Conservation (phyloP, 345 rosid genomes). For the Cochlearia excelsa region DNA sequence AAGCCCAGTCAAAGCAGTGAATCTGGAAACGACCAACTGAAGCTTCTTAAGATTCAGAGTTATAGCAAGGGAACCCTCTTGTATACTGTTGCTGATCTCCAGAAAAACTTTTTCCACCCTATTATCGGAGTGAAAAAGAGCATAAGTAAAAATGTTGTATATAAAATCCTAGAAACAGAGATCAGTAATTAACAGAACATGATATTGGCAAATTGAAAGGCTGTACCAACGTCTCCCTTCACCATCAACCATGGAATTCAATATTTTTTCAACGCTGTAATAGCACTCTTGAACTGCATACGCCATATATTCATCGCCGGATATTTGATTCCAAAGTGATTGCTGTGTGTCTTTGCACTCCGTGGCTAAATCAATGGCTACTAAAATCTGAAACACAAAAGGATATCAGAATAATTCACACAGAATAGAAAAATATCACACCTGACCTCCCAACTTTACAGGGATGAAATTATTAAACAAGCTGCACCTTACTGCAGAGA, state of each 20-base stretch:
- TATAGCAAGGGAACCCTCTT: conserved; percentile 60
- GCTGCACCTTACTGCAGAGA: conserved; percentile 85
- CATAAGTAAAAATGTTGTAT: conserved; percentile 12
- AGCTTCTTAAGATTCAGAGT: conserved; percentile 72
- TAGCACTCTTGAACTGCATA: conserved; percentile 98
- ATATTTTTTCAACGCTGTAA: conserved; percentile 73
- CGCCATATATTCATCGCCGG: conserved; percentile 93
- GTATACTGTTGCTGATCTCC: conserved; percentile 75
- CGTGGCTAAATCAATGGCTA: conserved; percentile 92
- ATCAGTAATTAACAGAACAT: conserved; percentile 14
- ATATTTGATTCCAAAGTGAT: conserved; percentile 75
- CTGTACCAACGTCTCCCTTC: conserved; percentile 91
- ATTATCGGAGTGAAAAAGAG: conserved; percentile 24
- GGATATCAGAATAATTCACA: conserved; percentile 11
- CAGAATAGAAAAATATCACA: conserved; percentile 24
- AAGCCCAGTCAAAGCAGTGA: conserved; percentile 90
- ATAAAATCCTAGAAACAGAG: conserved; percentile 19
- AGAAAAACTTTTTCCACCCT: conserved; percentile 93
- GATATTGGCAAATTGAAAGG: conserved; percentile 29
- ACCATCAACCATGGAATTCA: conserved; percentile 80
- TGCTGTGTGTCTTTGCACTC: conserved; percentile 82
- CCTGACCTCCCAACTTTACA: conserved; percentile 1
- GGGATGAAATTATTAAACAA: conserved; percentile 23
- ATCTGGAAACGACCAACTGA: conserved; percentile 70
- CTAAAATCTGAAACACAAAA: conserved; percentile 60